phyloP scores from a whole-genome alignment of 768 basidiomycete genomes.

The Calocybe indica region DNA sequence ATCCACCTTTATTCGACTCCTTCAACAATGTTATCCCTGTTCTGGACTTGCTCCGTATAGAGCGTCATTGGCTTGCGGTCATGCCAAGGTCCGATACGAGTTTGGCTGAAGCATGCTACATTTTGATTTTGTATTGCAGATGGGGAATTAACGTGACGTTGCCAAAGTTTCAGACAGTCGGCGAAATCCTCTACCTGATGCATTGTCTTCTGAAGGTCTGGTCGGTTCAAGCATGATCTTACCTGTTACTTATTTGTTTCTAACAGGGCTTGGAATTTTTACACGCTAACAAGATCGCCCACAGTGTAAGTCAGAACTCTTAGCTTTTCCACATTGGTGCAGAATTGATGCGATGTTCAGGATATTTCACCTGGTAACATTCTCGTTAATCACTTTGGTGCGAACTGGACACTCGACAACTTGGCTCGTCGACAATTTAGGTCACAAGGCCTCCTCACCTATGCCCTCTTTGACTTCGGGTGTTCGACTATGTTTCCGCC shows the following conservation, averaged over 20 bases:
- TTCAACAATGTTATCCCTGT: slow-evolving; percentile 14
- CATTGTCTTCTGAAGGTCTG: slow-evolving; percentile 13
- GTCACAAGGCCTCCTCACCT: slow-evolving; percentile 7
- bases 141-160: slow-evolving; percentile 5
- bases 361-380: too few species aligned
- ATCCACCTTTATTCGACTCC: not conserved
- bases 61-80: slow-evolving; percentile 18
- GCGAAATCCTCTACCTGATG: slow-evolving; percentile 11
- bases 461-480: slow-evolving; percentile 19
- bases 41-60: slow-evolving; percentile 14
- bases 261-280: too few species aligned
- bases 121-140: slow-evolving; percentile 6
- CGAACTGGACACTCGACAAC: too few species aligned
- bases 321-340: too few species aligned
- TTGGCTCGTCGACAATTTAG: slow-evolving; percentile 1
- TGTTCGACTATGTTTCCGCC: slow-evolving; percentile 12
- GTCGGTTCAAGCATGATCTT: too few species aligned
- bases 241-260: too few species aligned
- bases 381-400: too few species aligned
- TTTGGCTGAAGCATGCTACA: not conserved
- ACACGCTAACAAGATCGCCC: too few species aligned
- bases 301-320: too few species aligned
- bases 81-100: slow-evolving; percentile 18
- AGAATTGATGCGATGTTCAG: too few species aligned
- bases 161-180: not conserved